Percentiles rank a stretch among this genome's conserved stretches.
Evolutionary conservation across 2,329 filamentous ascomycete genomes (phyloP).

Genomic region (Colletotrichum musicola): DNA sequence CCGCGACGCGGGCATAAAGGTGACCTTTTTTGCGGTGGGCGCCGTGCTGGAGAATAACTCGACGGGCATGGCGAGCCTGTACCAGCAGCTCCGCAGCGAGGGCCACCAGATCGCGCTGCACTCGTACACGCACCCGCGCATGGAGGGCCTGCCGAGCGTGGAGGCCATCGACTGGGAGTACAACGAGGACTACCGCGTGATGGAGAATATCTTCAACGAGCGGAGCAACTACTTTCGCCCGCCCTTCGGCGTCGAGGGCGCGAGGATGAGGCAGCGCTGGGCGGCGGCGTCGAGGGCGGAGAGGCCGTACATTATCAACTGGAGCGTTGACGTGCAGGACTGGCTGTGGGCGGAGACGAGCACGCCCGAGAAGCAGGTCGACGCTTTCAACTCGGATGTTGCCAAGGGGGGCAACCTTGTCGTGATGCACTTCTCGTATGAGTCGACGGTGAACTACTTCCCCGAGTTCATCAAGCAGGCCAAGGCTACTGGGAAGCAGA

Average conservation of each 20-base stretch:
- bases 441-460: conserved; percentile 73
- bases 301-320: conserved; percentile 72
- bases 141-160: conserved; percentile 67
- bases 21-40: conserved; percentile 80
- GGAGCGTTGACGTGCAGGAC: conserved; percentile 79
- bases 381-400: conserved; percentile 74
- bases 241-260: conserved; percentile 76
- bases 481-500: conserved; percentile 71
- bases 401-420: conserved; percentile 72
- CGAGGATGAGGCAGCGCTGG: conserved; percentile 73
- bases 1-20: conserved; percentile 70
- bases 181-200: conserved; percentile 66
- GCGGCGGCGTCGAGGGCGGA: conserved; percentile 63
- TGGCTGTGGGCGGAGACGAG: conserved; percentile 74
- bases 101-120: conserved; percentile 79
- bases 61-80: conserved; percentile 73
- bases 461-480: conserved; percentile 74
- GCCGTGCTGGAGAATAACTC: conserved; percentile 68
- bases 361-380: conserved; percentile 76
- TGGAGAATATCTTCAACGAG: conserved; percentile 53
- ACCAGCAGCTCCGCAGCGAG: conserved; percentile 70
- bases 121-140: conserved; percentile 77
- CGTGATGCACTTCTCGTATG: conserved; percentile 78
- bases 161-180: conserved; percentile 73
- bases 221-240: conserved; percentile 72